These are phyloP conservation scores for Eucalyptus camaldulensis DNA, from an alignment of 345 rosid genomes.

Conservation along the genomic window DNA sequence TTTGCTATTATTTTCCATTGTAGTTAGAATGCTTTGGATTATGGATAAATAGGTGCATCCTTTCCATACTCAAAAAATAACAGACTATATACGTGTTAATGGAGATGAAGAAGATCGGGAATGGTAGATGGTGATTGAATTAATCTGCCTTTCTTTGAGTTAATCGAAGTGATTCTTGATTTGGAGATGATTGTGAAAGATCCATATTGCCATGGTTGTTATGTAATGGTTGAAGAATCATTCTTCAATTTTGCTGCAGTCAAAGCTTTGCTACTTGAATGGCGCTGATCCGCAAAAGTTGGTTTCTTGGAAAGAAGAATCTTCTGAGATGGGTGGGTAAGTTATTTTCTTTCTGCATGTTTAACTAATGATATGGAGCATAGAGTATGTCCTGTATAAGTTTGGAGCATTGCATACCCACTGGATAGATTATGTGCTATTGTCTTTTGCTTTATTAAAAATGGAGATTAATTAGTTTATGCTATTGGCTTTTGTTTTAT, in stretches of 20 bases:
- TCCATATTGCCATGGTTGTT: neutral
- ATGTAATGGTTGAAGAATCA: neutral
- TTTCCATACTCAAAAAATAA: neutral
- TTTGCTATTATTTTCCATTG: neutral
- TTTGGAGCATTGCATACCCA: neutral
- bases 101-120: neutral
- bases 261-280: constrained; percentile 62
- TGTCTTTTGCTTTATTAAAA: neutral
- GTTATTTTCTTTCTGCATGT: constrained; percentile 1
- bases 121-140: neutral
- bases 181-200: neutral
- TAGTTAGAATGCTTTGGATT: neutral
- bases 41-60: neutral
- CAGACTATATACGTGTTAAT: neutral
- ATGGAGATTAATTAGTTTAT: neutral
- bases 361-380: neutral
- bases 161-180: neutral
- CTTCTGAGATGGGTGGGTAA: constrained; percentile 94
- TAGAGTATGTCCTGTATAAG: neutral
- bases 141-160: neutral
- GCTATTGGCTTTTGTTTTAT: neutral
- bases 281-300: constrained; percentile 46
- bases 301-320: constrained; percentile 60
- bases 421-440: neutral
- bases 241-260: constrained; percentile 33